Base-by-base conservation (phyloP, 2,329 filamentous ascomycete species). In the Orbilia quercus region DNA sequence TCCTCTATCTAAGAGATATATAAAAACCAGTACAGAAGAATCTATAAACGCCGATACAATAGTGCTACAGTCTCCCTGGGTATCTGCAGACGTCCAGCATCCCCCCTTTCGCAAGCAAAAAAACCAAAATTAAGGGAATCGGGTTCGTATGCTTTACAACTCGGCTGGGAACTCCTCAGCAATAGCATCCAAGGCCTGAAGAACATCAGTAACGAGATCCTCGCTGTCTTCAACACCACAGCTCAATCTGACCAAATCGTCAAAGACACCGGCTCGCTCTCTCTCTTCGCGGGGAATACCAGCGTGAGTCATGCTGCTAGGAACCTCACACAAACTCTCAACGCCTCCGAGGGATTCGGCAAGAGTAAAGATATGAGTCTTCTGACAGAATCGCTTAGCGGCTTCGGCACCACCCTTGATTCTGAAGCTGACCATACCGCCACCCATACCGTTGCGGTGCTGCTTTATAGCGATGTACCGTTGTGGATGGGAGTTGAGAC, bases 361-460 rank as follows among this genome's bases (percentile, higher is more conserved):
- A 5, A 99, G 85, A 1, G 92, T 96, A 83, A 96, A 98, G 81
- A 99, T 88, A 79, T 88, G 88, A 45, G 93, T 97, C 71, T 86
- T 83, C 82, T 95, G 89, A 85, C 95, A 98, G 87, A 99, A 99
- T 58, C 89, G 87, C 82, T 96, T 91, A 12, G 95, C 95, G 0
- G 94, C 94, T 48, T 85, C 85, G 79, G 92, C 87, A 36, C 95
- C 95, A 65, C 94, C 95, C 76, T 88, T 87, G 81, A 99, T 91
- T 76, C 95, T 90, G 88, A 99, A 99, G 69, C 90, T 94, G 45
- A 99, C 88, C 95, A 99, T 99, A 74, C 95, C 95, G 77, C 95
- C 95, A 72, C 95, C 95, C 86, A 98, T 90, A 75, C 90, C 95
- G 78, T 96, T 86, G 77, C 95, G 91, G 84, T 99, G 95, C 84